phyloP scores from a whole-genome alignment of 2,329 filamentous ascomycete species.

The Cephalotrichum gorgonifer region DNA sequence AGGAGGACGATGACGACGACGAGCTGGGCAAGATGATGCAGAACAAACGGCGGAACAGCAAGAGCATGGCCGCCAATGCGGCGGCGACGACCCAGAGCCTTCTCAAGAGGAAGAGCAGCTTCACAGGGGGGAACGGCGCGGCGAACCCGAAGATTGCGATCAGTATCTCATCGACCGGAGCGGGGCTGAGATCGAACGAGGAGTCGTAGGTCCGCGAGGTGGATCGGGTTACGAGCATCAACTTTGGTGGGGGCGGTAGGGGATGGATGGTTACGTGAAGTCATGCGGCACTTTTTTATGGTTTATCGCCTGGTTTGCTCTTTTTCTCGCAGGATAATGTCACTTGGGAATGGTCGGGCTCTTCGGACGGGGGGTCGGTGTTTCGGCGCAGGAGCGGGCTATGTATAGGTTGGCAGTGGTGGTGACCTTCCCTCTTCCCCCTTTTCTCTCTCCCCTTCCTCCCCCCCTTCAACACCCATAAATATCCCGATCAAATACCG shows the following conservation, averaged over 20 bases:
- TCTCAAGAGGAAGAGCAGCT: conserved; percentile 33
- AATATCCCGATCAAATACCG: no score
- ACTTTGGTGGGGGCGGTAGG: not conserved
- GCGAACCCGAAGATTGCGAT: conserved; percentile 45
- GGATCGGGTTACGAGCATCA: no score
- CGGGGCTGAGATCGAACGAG: conserved; percentile 25
- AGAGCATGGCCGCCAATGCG: conserved; percentile 28
- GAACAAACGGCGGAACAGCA: conserved; percentile 51
- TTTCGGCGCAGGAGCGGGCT: not conserved
- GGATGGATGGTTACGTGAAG: not conserved
- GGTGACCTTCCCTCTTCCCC: not conserved
- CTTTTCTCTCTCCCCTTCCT: not conserved
- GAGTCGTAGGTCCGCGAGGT: conserved; percentile 28
- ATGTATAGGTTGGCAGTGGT: not conserved
- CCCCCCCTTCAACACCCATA: not conserved
- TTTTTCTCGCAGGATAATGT: not conserved
- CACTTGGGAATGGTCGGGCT: not conserved
- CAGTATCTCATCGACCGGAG: conserved; percentile 37
- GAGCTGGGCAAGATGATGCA: conserved; percentile 74
- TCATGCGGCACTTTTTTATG: not conserved
- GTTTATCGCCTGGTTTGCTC: not conserved
- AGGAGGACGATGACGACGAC: conserved; percentile 86
- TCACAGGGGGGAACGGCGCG: conserved; percentile 28
- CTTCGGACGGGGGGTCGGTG: not conserved
- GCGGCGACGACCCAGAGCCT: conserved; percentile 14